A percentile compares a stretch with the other conserved stretches of the same genome.
These are phyloP conservation scores for Mycena rosella DNA, from an alignment of 768 basidiomycete species.

Conservation along the genomic window DNA sequence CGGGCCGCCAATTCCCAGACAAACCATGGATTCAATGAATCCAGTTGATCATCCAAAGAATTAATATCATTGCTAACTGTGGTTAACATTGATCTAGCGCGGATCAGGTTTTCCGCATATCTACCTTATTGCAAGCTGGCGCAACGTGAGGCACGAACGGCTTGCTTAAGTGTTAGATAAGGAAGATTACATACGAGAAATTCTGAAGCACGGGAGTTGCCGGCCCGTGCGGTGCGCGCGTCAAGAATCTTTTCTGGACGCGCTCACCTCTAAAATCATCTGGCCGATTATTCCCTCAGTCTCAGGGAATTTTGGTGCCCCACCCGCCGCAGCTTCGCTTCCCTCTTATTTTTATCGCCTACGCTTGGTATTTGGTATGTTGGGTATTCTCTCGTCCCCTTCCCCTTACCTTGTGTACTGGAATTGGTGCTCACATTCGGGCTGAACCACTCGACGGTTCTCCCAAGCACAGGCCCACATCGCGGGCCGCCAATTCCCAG, in stretches of 20 bases:
- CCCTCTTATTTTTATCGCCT: neutral
- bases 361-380: neutral
- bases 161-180: neutral
- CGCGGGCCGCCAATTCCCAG: slow-evolving; percentile 13
- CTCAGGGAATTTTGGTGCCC: neutral
- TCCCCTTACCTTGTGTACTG: neutral
- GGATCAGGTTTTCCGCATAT: no score
- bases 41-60: no score
- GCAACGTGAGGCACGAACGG: neutral
- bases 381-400: neutral
- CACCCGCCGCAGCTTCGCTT: neutral
- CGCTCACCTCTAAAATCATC: slow-evolving; percentile 5
- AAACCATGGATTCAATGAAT: no score
- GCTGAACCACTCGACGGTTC: slow-evolving; percentile 1
- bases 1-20: no score
- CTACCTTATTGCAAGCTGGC: neutral
- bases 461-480: neutral
- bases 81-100: no score
- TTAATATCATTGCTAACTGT: no score
- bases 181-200: neutral
- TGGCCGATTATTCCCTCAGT: slow-evolving; percentile 13
- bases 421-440: neutral
- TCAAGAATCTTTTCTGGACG: slow-evolving; percentile 8
- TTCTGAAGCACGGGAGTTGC: neutral
- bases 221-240: slow-evolving; percentile 7